Percentiles rank a stretch among this genome's conserved stretches.
Conservation (phyloP, 2,329 filamentous ascomycete genomes). For the Endoconidiophora polonica region DNA sequence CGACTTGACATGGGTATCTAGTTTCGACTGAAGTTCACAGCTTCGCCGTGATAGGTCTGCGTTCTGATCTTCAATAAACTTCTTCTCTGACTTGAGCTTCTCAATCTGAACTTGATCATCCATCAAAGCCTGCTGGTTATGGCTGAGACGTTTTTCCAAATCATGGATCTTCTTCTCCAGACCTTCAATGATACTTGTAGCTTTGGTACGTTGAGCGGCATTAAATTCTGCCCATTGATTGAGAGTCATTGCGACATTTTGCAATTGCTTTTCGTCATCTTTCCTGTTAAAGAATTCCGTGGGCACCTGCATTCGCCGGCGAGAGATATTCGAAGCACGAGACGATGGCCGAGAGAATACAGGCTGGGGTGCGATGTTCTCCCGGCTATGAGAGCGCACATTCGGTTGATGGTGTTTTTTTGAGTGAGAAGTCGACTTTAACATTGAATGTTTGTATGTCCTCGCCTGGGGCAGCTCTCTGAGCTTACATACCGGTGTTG, state of each 20-base stretch:
- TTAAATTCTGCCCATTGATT: conserved; percentile 11
- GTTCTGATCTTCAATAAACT: not conserved
- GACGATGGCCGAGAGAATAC: conserved; percentile 7
- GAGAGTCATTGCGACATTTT: conserved; percentile 10
- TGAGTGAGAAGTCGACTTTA: not conserved
- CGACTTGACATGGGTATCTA: no score
- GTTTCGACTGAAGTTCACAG: no score
- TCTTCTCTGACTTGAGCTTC: conserved; percentile 6
- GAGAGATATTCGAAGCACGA: conserved; percentile 12
- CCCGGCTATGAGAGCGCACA: not conserved
- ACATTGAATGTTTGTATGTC: not conserved
- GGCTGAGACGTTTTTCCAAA: conserved; percentile 3
- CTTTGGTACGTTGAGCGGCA: conserved; percentile 4
- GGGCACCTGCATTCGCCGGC: conserved; percentile 7
- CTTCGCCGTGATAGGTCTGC: not conserved
- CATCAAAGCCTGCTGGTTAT: not conserved
- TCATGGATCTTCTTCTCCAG: conserved; percentile 9
- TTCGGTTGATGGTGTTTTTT: not conserved
- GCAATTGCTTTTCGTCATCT: conserved; percentile 9
- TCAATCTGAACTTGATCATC: conserved; percentile 5
- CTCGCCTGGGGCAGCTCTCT: not conserved
- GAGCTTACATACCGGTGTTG: not conserved
- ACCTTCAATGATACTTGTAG: conserved; percentile 2
- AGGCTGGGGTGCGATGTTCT: not conserved
- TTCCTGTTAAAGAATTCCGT: conserved; percentile 8